Conservation (phyloP, 345 rosid genomes). For the Tarenaya hassleriana region DNA sequence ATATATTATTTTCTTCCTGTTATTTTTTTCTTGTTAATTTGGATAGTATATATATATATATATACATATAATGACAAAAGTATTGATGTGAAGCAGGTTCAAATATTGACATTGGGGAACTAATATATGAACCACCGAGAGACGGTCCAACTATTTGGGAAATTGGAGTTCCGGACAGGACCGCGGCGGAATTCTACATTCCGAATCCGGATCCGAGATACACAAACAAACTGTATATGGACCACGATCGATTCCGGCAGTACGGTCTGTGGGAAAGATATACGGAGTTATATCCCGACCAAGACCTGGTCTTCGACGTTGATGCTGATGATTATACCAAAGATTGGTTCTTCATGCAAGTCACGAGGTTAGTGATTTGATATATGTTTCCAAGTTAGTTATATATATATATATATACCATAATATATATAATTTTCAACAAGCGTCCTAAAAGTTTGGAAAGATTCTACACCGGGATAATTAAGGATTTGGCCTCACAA, state of each 20-base stretch:
- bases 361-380: conserved; percentile 53
- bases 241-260: conserved; percentile 62
- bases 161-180: conserved; percentile 79
- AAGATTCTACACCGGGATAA: too few species aligned
- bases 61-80: conserved; percentile 1
- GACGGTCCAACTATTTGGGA: conserved; percentile 88
- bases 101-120: conserved; percentile 41
- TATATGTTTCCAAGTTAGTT: background rate
- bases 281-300: conserved; percentile 61
- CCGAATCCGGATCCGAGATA: conserved; percentile 66
- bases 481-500: too few species aligned
- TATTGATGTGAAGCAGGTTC: conserved; percentile 35
- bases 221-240: conserved; percentile 53
- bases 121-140: conserved; percentile 77
- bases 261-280: conserved; percentile 97
- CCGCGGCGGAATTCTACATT: conserved; percentile 76
- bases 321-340: conserved; percentile 47
- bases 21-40: too few species aligned
- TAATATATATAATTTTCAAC: too few species aligned
- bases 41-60: background rate
- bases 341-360: conserved; percentile 88
- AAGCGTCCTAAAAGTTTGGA: too few species aligned
- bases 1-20: too few species aligned
- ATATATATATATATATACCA: background rate
- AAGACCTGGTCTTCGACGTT: conserved; percentile 62